Evolutionary conservation across 1,139 yeast genomes (phyloP), one percentile per base, ranked within the genome.

Genomic region (Geotrichum restrictum): DNA sequence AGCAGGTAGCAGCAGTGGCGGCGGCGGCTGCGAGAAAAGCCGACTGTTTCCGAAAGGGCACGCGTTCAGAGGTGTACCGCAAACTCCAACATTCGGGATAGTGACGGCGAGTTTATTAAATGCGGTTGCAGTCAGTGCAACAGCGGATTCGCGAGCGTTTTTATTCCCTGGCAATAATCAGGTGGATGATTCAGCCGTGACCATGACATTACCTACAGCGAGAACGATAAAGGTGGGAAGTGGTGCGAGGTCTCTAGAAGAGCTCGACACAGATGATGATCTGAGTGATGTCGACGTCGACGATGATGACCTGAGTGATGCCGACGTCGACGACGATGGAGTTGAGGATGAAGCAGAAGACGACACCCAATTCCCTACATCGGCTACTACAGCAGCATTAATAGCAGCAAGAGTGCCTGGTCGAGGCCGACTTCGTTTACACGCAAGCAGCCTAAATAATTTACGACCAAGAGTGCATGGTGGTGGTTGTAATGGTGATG

Each of bases 81-180:
- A 24, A 24, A 27, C 11, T 16, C 27, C 24, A 16, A 24, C 39
- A n/a, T 47, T 41, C 16, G 54, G 54, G 8, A 48, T 51, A 18
- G 51, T 51, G 31, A 51, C 54, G 3, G 54, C 54, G 8, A 46
- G 50, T 14, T 32, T 51, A 31, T 24, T 51, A 18, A 51, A 51
- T 29, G 24, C 48, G 19, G 51, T 48, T 19, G 54, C 54, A 1
- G 54, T 39, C 8, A 19, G 38, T 8, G 54, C 54, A 16, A 51
- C 54, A 2, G 54, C 51, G n/a, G 24, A 11, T 7, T 16, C 50
- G 3, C 42, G 54, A n/a, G 16, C 54, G 7, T 24, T 40, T 18
- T 46, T 51, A 18, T 51, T 51, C 37, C 21, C 31, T 6, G 10
- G 34, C 13, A 18, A 29, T 10, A 3, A 13, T 21, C 16, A n/a